phyloP scores from a whole-genome alignment of 768 basidiomycete species.

The Leucocoprinus birnbaumii region DNA sequence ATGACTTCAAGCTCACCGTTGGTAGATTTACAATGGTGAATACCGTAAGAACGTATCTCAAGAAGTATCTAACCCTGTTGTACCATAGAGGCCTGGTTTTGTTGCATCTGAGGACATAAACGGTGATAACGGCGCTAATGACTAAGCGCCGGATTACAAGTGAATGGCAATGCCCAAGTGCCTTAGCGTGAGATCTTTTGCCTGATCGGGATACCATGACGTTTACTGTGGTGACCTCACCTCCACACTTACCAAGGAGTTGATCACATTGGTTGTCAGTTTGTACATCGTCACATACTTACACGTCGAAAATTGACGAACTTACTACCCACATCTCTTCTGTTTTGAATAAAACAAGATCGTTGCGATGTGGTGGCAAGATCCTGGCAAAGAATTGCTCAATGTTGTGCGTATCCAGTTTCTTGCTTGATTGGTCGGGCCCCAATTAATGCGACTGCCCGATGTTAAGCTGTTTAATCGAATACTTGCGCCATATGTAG shows the following conservation, averaged over 20 bases:
- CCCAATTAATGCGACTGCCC: not conserved
- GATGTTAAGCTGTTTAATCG: slow-evolving; percentile 73
- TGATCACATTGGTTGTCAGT: not conserved
- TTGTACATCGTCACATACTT: not conserved
- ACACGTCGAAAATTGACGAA: not conserved
- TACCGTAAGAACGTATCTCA: too few relatives aligned
- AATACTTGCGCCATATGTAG: slow-evolving; percentile 92
- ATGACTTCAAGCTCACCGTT: too few relatives aligned
- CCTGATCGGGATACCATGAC: slow-evolving; percentile 3
- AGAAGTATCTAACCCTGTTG: too few relatives aligned
- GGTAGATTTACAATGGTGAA: too few relatives aligned
- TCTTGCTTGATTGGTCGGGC: not conserved
- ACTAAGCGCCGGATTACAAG: too few relatives aligned
- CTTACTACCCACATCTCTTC: not conserved
- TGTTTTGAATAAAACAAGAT: not conserved
- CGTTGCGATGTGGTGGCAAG: slow-evolving; percentile 75
- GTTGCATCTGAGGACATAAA: too few relatives aligned
- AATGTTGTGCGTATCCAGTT: slow-evolving; percentile 56
- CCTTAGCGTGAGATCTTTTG: not conserved
- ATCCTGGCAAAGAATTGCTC: slow-evolving; percentile 82
- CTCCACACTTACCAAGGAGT: not conserved
- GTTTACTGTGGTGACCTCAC: slow-evolving; percentile 9
- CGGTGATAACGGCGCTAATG: too few relatives aligned
- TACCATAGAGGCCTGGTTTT: too few relatives aligned
- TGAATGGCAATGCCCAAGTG: too few relatives aligned